A percentile compares a stretch with the other conserved stretches of the same genome.
Conservation (phyloP, 768 basidiomycete species). For the Russula vinacea region DNA sequence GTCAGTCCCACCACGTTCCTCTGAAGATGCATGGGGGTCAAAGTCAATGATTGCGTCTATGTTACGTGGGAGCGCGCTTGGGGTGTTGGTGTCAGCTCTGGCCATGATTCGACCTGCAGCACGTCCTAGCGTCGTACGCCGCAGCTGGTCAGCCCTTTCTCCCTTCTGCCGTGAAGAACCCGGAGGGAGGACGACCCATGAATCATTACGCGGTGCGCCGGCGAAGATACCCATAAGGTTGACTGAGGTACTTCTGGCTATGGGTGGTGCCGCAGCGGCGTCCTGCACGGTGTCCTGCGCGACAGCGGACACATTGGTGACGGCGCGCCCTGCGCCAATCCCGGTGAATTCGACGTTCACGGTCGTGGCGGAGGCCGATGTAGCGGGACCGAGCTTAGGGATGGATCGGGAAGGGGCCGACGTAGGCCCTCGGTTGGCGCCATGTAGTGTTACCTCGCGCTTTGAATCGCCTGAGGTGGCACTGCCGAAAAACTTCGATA, state of each 20-base stretch:
- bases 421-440: constrained; percentile 32
- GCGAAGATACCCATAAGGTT: constrained; percentile 88
- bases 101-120: constrained; percentile 10
- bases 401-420: constrained; percentile 47
- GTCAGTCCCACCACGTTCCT: constrained; percentile 43
- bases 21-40: constrained; percentile 38
- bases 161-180: constrained; percentile 15
- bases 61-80: constrained; percentile 13
- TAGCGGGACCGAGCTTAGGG: constrained; percentile 80
- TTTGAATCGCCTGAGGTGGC: constrained; percentile 36
- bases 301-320: constrained; percentile 42
- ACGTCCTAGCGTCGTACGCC: constrained; percentile 22
- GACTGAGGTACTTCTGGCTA: constrained; percentile 29
- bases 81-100: background rate
- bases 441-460: constrained; percentile 31
- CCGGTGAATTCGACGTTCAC: constrained; percentile 97
- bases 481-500: constrained; percentile 71
- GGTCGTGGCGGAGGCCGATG: constrained; percentile 84
- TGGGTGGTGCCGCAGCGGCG: constrained; percentile 37
- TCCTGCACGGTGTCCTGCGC: constrained; percentile 17
- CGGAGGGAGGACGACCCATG: constrained; percentile 68
- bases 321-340: constrained; percentile 55
- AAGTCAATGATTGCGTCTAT: constrained; percentile 30
- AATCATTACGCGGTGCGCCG: constrained; percentile 70
- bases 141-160: constrained; percentile 17